These are phyloP conservation scores for Gleditsia sinensis DNA, from an alignment of 306 rosid species.

Conservation along the genomic window DNA sequence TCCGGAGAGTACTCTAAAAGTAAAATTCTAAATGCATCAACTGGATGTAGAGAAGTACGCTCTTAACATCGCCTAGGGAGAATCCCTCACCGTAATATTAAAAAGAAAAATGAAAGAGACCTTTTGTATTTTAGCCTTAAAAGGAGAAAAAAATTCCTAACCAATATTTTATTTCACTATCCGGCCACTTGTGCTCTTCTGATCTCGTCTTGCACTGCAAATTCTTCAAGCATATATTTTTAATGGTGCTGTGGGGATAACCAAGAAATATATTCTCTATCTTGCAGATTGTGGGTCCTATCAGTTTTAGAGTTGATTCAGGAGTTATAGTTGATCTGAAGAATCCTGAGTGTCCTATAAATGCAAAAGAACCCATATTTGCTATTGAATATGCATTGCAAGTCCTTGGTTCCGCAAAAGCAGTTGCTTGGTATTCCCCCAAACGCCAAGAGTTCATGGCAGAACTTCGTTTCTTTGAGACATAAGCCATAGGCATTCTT, in stretches of 20 bases:
- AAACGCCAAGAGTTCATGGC: conserved; percentile 80
- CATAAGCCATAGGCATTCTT: conserved; percentile 38
- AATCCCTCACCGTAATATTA: too few relatives aligned
- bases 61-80: too few relatives aligned
- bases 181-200: not conserved
- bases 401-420: conserved; percentile 94
- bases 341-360: conserved; percentile 40
- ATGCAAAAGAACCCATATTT: conserved; percentile 62
- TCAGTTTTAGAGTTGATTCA: conserved; percentile 83
- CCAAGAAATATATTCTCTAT: conserved; percentile 4
- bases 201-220: not conserved
- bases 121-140: too few relatives aligned
- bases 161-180: not conserved
- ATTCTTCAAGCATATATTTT: conserved; percentile 1
- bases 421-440: conserved; percentile 94
- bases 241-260: conserved; percentile 7
- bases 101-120: not conserved
- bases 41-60: too few relatives aligned
- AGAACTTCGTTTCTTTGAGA: conserved; percentile 90
- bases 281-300: conserved; percentile 84
- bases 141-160: not conserved
- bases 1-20: too few relatives aligned
- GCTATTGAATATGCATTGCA: conserved; percentile 84
- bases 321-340: conserved; percentile 67
- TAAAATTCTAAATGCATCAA: too few relatives aligned